Percentiles rank a stretch among this genome's conserved stretches.
These are phyloP conservation scores for Fraxinus baroniana DNA, from an alignment of 305 asterid species.

Conservation along the genomic window DNA sequence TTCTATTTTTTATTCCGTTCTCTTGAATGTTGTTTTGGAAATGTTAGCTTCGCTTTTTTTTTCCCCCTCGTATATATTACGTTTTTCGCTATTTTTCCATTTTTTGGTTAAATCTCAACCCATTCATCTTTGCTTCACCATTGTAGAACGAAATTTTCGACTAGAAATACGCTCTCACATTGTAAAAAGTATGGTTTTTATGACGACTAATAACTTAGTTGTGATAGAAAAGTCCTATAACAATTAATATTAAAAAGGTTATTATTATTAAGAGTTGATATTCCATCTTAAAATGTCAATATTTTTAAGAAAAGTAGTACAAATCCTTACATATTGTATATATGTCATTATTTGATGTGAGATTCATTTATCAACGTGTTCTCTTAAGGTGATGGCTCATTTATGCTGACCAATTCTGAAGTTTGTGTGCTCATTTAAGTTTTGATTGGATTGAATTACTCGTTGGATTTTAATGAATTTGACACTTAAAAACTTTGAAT, in stretches of 20 bases:
- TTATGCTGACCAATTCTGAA: rapidly evolving
- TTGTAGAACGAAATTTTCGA: not conserved
- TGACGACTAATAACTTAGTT: not conserved
- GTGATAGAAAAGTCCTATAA: not conserved
- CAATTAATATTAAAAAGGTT: not conserved
- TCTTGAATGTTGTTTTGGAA: not conserved
- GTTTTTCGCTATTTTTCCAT: not conserved
- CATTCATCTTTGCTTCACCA: not conserved
- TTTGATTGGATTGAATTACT: not conserved
- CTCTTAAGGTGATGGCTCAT: not conserved
- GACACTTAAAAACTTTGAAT: not conserved
- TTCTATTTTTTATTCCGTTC: not conserved
- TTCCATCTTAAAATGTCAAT: not conserved
- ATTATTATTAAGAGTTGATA: too few relatives aligned
- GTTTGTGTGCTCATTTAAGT: not conserved
- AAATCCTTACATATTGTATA: not conserved
- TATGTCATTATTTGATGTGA: not conserved
- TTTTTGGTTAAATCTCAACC: not conserved
- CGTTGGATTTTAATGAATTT: not conserved
- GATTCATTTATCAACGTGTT: not conserved
- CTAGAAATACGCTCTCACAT: not conserved
- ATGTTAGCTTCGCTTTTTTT: not conserved
- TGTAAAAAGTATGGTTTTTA: too few relatives aligned
- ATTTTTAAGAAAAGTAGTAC: too few relatives aligned
- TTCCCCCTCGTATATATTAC: too few relatives aligned